Base-by-base conservation (phyloP, 2,329 filamentous ascomycete genomes). In the Curvularia lunata region DNA sequence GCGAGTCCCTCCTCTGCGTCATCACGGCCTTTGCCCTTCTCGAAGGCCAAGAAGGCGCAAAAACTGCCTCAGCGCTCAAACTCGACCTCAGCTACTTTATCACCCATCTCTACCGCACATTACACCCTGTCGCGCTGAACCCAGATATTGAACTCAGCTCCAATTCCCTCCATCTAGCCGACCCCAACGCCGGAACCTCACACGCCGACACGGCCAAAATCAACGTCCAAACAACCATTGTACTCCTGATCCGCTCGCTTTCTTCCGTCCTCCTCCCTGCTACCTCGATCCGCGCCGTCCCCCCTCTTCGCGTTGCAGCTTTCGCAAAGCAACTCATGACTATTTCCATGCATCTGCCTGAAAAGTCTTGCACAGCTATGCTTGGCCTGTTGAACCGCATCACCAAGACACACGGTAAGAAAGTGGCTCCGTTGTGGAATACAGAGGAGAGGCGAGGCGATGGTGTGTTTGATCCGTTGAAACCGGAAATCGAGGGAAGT, bases 1-100 rank as follows among this genome's bases (percentile, higher is more conserved):
- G 95, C 64, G 93, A 98, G 78, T 86, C 91, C 10, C 87, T 99
- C 5, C 89, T 99, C 55, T 97, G 94, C 80, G 96, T 93, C 56
- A 92, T 96, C 70, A 99, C 95, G 0, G 95, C 96, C 25, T 98
- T 96, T 72, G 92, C 94, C n/a, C 87, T 99, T 6, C 87, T 99
- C 38, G 91, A 95, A 63, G 94, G 95, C 48, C 95, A 99, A 80
- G 94, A 97, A 71, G 92, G 88, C 16, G 89, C 91, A 79, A 94
- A 92, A 78, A 90, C 92, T 48, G 90, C 92, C 56, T 85, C 88
- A 42, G 84, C 88, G 43, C 85, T 98, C 4, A 91, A 93, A 70
- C 88, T 99, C 48, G 96, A 99, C 75, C 86, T 99, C 37, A 92
- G 90, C 69, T 97, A 93, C 83, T 99, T 99, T 84, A 93, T 92